Evolutionary conservation across 2,329 filamentous ascomycete genomes (phyloP).

Genomic region (Ascochyta viciae-villosae): DNA sequence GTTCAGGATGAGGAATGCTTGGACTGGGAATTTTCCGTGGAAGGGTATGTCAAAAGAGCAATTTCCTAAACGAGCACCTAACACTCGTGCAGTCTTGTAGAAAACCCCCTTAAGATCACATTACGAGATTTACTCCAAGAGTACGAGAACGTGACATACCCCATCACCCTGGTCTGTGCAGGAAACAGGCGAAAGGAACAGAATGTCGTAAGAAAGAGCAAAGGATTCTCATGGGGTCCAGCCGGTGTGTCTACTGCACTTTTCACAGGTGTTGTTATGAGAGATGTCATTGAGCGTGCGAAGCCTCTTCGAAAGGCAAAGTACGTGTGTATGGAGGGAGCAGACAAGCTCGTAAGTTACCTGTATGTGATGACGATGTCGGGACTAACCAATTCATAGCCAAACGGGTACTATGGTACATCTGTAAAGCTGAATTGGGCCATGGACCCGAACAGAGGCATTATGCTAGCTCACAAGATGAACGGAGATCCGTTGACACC

Average conservation of each 20-base stretch:
- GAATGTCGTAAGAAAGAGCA: constrained; percentile 87
- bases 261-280: constrained; percentile 83
- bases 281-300: constrained; percentile 72
- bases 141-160: constrained; percentile 83
- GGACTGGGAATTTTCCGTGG: constrained; percentile 82
- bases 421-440: constrained; percentile 89
- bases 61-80: neutral
- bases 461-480: constrained; percentile 90
- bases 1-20: constrained; percentile 75
- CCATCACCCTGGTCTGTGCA: constrained; percentile 88
- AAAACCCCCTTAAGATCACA: constrained; percentile 74
- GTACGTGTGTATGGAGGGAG: constrained; percentile 91
- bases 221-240: constrained; percentile 93
- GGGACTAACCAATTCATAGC: constrained; percentile 52
- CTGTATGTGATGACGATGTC: rapidly evolving
- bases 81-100: constrained; percentile 65
- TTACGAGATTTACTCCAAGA: constrained; percentile 74
- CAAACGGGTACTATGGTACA: constrained; percentile 89
- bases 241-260: constrained; percentile 86
- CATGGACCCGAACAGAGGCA: constrained; percentile 80
- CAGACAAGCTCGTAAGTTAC: constrained; percentile 71
- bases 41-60: constrained; percentile 60
- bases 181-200: constrained; percentile 93
- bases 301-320: constrained; percentile 72
- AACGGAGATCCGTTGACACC: constrained; percentile 82